Base-by-base conservation (phyloP, 208 protist genomes). In the Trypanosoma cruzi region DNA sequence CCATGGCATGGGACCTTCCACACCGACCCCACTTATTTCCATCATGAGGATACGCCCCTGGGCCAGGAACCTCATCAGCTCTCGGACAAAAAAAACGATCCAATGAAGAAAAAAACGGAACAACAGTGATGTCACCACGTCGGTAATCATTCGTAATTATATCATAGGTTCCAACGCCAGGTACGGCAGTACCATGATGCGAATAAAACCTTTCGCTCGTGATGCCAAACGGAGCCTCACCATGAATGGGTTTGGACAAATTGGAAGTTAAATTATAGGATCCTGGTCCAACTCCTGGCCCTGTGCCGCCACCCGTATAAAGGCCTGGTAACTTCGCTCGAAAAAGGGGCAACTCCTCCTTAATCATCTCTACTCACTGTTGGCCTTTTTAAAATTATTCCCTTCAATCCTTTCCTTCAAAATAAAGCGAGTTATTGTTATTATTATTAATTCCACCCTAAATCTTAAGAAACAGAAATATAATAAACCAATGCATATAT, bases 291-390 rank as follows among this genome's bases (percentile, higher is more conserved):
- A 96, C 77, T 50, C 60, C 68, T 53, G 84, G 79, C 14, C 84
- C 82, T 16, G 86, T 90, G 29, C 68, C 72, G 5, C 54, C 24
- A 28, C 36, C 44, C 22, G 40, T 40, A 37, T 75, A 65, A 32
- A 84, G 34, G 3, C 78, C 77, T 36, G 63, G 75, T 5, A 75
- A 64, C 66, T 96, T 96, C 4, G 84, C 75, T 13, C 90, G 80
- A 54, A 92, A 82, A 53, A 93, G 75, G 14, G 90, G 87, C 18
- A 96, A 79, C 44, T 93, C 84, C 57, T 93, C 86, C 37, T 87
- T 52, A 13, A 89, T 57, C 32, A 70, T 73, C 42, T 59, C 64
- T 44, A 34, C 64, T 46, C 42, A 22, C 36, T 52, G 58, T 50
- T 68, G n/a, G n/a, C n/a, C 22, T 54, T 77, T 34, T 63, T 32